These are phyloP conservation scores for Clonostachys rosea DNA, from an alignment of 2,329 filamentous ascomycete species.

Conservation along the genomic window DNA sequence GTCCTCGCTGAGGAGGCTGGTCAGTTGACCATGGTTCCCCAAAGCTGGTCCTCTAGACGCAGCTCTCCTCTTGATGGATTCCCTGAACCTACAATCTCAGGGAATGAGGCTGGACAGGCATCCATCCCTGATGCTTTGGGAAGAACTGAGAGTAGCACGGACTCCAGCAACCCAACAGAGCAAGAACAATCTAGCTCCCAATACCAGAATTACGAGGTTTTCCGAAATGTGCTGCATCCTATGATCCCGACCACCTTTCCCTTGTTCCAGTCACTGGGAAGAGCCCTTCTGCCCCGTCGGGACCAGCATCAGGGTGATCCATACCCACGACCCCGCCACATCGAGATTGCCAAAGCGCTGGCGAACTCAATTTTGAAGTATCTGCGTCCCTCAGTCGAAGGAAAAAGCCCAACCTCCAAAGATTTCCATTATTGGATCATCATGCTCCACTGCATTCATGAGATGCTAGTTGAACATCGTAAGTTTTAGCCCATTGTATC, in stretches of 20 bases:
- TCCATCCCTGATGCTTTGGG: constrained; percentile 22
- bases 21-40: constrained; percentile 68
- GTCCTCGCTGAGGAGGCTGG: constrained; percentile 83
- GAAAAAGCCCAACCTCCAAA: constrained; percentile 45
- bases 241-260: constrained; percentile 77
- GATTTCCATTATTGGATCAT: constrained; percentile 80
- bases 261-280: constrained; percentile 82
- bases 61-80: not conserved
- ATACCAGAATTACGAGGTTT: constrained; percentile 71
- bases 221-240: constrained; percentile 73
- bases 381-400: constrained; percentile 43
- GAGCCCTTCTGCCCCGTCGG: constrained; percentile 71
- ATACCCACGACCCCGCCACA: constrained; percentile 47
- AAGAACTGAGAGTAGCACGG: constrained; percentile 13
- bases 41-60: constrained; percentile 46
- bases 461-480: constrained; percentile 70
- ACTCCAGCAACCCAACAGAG: constrained; percentile 18
- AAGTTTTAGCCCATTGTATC: constrained; percentile 14
- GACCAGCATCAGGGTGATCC: constrained; percentile 52
- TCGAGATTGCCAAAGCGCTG: constrained; percentile 59
- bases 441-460: constrained; percentile 71
- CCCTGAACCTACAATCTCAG: not conserved
- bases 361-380: constrained; percentile 67
- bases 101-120: not conserved
- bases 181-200: constrained; percentile 36